Conservation (phyloP, 2,329 filamentous ascomycete genomes). For the Talaromyces sp. region DNA sequence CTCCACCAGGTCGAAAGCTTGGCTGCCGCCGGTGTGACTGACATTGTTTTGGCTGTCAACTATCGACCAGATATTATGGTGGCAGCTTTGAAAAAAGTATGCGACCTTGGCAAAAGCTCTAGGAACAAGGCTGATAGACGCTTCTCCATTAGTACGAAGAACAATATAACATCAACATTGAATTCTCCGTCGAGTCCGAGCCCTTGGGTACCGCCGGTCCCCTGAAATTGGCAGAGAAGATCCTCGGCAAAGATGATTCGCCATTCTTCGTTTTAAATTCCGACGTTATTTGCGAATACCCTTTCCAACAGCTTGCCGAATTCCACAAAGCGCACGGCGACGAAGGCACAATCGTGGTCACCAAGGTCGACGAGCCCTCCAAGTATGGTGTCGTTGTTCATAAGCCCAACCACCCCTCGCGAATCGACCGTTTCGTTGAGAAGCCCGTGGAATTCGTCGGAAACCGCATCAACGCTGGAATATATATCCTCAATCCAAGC, state of each 20-base stretch:
- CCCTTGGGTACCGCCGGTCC: constrained; percentile 92
- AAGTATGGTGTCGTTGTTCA: constrained; percentile 99
- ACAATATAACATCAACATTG: constrained; percentile 89
- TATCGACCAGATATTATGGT: constrained; percentile 99
- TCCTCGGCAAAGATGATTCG: constrained; percentile 84
- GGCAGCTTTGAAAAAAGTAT: constrained; percentile 79
- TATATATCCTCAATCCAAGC: constrained; percentile 95
- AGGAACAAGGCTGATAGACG: neutral
- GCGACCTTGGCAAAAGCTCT: neutral
- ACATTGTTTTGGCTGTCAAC: constrained; percentile 97
- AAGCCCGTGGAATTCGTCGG: constrained; percentile 98
- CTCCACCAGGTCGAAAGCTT: constrained; percentile 95
- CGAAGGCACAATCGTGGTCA: constrained; percentile 96
- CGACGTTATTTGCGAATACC: constrained; percentile 97
- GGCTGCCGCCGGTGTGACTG: constrained; percentile 87
- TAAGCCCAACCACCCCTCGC: constrained; percentile 83
- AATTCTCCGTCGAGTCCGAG: constrained; percentile 94
- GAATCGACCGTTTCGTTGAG: constrained; percentile 98
- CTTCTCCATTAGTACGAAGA: constrained; percentile 68
- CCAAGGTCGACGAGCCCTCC: constrained; percentile 97
- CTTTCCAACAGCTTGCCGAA: constrained; percentile 80
- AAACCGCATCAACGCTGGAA: constrained; percentile 97
- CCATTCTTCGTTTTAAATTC: constrained; percentile 99
- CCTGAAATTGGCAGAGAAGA: constrained; percentile 89
- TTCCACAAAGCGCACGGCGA: constrained; percentile 93